Evolutionary conservation across 129 eudicot genomes (phyloP), one percentile per base, ranked within the genome.

Genomic region (Deinandra increscens): DNA sequence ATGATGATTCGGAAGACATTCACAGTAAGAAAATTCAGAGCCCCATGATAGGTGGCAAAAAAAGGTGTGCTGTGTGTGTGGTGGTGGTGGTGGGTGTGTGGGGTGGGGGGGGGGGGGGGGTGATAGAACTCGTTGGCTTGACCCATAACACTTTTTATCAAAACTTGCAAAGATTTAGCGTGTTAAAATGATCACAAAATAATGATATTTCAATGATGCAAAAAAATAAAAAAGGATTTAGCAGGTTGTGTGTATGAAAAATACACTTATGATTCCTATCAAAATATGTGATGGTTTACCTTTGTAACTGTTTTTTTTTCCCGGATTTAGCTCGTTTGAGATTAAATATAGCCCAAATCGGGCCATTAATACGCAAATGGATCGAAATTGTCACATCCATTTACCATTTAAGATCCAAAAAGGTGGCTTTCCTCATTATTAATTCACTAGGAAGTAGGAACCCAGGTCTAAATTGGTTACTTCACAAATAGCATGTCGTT

Each of bases 361-460:
- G 29, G 63, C 39, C 18, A 26, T 13, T 1, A 29, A 13, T 56
- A 53, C 2, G 14, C 20, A 19, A 53, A 53, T 20, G 60, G n/a
- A 22, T 22, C 5, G 34, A 53, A 56, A 56, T 13, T n/a, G 14
- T 6, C 66, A 60, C 44, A 34, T 36, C 22, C 15, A 36, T 12
- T 26, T 56, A 56, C 9, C 0, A 23, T 58, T 58, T 13, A 12
- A 29, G 17, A 7, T 13, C 51, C 59, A 66, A 45, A 29, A 17
- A 33, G 9, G 10, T 14, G 37, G 43, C 23, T 45, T 3, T 60
- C 71, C 51, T 46, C 9, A 0, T 17, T 44, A 31, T 11, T 72
- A 20, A 44, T 61, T 26, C 62, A 46, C 51, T 46, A 59, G 13
- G 61, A 44, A 46, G 41, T 46, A 59, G 13, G 61, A 44, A 18